Evolutionary conservation across 768 basidiomycete species (phyloP).

Genomic region (Kockovaella imperatae): DNA sequence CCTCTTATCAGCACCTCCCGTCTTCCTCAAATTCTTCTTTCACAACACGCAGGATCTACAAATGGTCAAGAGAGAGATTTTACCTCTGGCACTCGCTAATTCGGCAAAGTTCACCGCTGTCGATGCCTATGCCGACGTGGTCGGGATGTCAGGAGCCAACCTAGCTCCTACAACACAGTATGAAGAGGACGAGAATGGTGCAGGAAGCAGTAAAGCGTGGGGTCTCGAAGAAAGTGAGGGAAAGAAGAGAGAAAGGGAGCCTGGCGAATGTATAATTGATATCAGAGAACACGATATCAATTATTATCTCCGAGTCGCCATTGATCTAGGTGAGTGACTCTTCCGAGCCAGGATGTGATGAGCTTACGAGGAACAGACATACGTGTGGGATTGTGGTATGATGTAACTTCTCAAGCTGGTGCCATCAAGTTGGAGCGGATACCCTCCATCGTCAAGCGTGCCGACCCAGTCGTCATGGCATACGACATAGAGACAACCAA

Average conservation of each 20-base stretch:
- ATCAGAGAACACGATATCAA: constrained; percentile 93
- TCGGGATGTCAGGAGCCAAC: constrained; percentile 59
- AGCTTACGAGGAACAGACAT: constrained; percentile 52
- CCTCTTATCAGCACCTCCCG: constrained; percentile 82
- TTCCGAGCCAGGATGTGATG: not conserved
- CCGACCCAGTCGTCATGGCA: constrained; percentile 97
- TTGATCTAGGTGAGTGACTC: constrained; percentile 63
- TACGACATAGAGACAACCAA: constrained; percentile 99
- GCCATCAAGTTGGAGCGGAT: constrained; percentile 65
- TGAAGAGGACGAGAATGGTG: constrained; percentile 50
- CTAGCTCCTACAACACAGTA: constrained; percentile 27
- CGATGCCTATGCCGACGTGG: constrained; percentile 94
- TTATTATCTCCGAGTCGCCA: constrained; percentile 96
- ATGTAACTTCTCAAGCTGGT: constrained; percentile 72
- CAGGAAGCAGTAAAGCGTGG: constrained; percentile 43
- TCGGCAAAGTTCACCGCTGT: constrained; percentile 87
- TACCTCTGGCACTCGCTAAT: constrained; percentile 83
- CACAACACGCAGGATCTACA: constrained; percentile 90
- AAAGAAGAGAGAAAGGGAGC: constrained; percentile 56
- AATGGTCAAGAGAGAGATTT: constrained; percentile 72
- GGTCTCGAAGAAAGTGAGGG: constrained; percentile 43
- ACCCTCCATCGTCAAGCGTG: constrained; percentile 85
- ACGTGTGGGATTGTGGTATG: constrained; percentile 97
- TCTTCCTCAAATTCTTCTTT: constrained; percentile 82
- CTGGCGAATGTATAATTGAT: constrained; percentile 87